Evolutionary conservation across 306 rosid genomes (phyloP), one percentile per base, ranked within the genome.

Genomic region (Vigna angularis): DNA sequence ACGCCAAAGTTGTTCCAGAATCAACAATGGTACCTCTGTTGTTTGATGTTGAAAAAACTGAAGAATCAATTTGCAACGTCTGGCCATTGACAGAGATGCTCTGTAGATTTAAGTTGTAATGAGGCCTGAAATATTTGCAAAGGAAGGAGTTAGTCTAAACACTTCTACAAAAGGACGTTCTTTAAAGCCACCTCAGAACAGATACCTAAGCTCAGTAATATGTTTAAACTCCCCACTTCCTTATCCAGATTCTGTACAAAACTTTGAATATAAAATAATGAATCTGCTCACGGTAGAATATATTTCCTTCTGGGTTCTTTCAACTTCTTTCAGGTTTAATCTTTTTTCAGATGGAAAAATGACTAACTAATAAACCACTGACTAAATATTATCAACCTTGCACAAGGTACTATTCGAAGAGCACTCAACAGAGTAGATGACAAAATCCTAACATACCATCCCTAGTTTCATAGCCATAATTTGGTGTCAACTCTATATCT

Each of bases 1-100:
- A 96, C 13, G 98, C 98, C 89, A 96, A 86, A 62, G 99, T 96
- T 67, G 99, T 96, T 80, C 99, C 99, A 14, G 99, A 93, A 79
- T 96, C 99, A 78, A 96, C 62, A 59, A 96, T 93, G 79, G 99
- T 93, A 66, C 99, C 99, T 80, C 86, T 75, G 82, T 71, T 87
- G 86, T 49, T 91, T 76, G 99, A 88, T 74, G 98, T 93, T 74
- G 91, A 77, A 74, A 96, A 96, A 70, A 93, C 94, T 6, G 93
- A 18, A 28, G 97, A 82, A 76, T 85, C 88, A 51, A 96, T 86
- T 32, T 89, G 49, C 50, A 96, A 76, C 5, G 47, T 12, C 81
- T 85, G 97, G 62, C 97, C 96, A 1, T 87, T 93, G 71, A 96
- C 97, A 77, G 97, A 81, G 79, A 96, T 96, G 90, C 99, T 96